Conservation (phyloP, 257 asterid species). For the Leptodermis oblonga region DNA sequence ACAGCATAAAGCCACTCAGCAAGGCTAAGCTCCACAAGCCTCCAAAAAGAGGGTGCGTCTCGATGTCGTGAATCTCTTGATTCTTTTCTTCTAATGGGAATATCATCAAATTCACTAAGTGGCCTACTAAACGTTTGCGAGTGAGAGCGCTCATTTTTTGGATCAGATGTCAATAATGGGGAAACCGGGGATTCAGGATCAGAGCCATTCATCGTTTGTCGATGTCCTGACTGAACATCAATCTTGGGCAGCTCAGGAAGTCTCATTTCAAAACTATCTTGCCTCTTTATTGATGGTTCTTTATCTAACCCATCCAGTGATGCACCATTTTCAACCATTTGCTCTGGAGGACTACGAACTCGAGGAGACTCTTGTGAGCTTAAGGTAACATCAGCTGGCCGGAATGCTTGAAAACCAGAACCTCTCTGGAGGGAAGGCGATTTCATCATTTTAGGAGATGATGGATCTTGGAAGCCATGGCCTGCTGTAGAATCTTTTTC, state of each 20-base stretch:
- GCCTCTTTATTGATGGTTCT: conserved; percentile 93
- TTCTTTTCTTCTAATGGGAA: conserved; percentile 41
- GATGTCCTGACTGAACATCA: conserved; percentile 77
- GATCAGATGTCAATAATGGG: conserved; percentile 98
- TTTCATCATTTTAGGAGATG: conserved; percentile 89
- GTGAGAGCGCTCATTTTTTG: conserved; percentile 93
- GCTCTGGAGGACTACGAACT: conserved; percentile 82
- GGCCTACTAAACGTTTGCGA: conserved; percentile 98
- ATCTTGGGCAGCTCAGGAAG: conserved; percentile 94
- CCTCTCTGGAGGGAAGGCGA: conserved; percentile 93
- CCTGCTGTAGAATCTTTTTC: conserved; percentile 84
- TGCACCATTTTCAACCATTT: conserved; percentile 72
- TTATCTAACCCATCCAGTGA: conserved; percentile 50
- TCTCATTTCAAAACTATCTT: conserved; percentile 95
- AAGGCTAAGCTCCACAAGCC: conserved; percentile 97
- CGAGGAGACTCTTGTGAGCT: conserved; percentile 78
- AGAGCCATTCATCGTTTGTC: conserved; percentile 56
- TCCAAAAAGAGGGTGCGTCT: conserved; percentile 85
- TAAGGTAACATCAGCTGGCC: conserved; percentile 59
- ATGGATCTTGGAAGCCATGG: conserved; percentile 74
- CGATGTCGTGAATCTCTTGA: conserved; percentile 43
- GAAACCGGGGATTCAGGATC: conserved; percentile 99
- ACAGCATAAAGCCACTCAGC: conserved; percentile 99
- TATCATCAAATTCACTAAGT: conserved; percentile 52
- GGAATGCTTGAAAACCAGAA: conserved; percentile 65